Evolutionary conservation across 2,329 filamentous ascomycete genomes (phyloP).

Genomic region (Beauveria scarabaeidicola): DNA sequence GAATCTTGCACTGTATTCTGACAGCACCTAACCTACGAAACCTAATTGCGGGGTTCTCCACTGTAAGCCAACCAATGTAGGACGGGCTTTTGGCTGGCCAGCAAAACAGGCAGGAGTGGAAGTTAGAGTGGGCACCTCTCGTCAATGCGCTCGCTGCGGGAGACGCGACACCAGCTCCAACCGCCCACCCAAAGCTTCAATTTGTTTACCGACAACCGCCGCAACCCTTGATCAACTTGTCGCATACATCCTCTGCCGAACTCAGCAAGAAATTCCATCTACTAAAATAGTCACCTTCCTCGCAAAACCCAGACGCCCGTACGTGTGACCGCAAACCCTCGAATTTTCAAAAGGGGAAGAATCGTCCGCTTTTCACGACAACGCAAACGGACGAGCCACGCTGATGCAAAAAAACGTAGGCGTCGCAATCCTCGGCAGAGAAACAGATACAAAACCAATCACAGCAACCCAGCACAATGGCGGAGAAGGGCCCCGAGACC

Average conservation of each 20-base stretch:
- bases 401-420: background rate
- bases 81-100: background rate
- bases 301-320: background rate
- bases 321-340: background rate
- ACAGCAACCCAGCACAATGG: slow-evolving; percentile 20
- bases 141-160: background rate
- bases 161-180: slow-evolving; percentile 1
- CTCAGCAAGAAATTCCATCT: too few relatives aligned
- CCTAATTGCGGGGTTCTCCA: background rate
- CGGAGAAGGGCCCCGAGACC: slow-evolving; percentile 32
- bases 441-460: background rate
- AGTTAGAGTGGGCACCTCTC: background rate
- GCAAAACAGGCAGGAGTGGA: too few relatives aligned
- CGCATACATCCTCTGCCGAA: background rate
- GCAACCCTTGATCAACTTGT: background rate
- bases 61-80: background rate
- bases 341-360: background rate
- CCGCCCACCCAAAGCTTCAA: background rate
- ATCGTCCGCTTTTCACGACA: background rate
- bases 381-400: background rate
- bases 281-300: too few relatives aligned
- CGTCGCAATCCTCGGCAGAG: background rate
- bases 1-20: background rate
- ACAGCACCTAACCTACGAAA: too few relatives aligned
- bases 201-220: background rate